Evolutionary conservation across 352 stramenopile genomes (phyloP).

Genomic region (Phytophthora parvispora): DNA sequence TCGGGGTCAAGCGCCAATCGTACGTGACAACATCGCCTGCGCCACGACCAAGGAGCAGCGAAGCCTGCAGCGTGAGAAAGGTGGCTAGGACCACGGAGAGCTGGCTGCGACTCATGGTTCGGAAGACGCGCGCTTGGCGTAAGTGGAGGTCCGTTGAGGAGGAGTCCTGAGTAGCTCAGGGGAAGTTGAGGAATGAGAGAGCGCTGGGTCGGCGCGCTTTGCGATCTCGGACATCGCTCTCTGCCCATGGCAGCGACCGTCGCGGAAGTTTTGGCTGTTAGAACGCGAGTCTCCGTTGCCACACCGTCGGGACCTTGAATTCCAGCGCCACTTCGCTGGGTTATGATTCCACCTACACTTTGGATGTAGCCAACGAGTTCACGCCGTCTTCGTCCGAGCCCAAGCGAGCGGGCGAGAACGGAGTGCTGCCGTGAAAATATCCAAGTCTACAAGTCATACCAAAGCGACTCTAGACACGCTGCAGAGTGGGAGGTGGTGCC

Average conservation of each 20-base stretch:
- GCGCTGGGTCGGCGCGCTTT: neutral
- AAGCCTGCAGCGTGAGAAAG: too few species aligned
- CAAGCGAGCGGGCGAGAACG: neutral
- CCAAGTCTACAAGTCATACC: neutral
- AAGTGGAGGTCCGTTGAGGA: neutral
- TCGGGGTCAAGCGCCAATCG: constrained; percentile 19
- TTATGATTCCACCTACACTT: constrained; percentile 8
- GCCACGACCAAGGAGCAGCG: too few species aligned
- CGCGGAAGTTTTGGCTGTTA: constrained; percentile 4
- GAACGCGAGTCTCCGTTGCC: neutral
- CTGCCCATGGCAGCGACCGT: neutral
- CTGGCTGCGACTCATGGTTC: constrained; percentile 6
- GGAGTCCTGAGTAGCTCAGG: constrained; percentile 19
- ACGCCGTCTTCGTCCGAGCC: neutral
- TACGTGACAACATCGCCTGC: constrained; percentile 21
- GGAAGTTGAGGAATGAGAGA: constrained; percentile 22
- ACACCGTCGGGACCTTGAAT: constrained; percentile 9
- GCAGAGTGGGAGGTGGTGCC: neutral
- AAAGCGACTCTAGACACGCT: neutral
- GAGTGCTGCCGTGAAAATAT: constrained; percentile 1
- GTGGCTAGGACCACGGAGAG: neutral
- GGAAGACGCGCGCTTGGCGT: constrained; percentile 6
- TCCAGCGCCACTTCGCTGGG: constrained; percentile 5
- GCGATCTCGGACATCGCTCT: neutral
- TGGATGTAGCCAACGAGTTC: constrained; percentile 10